Evolutionary conservation across 768 basidiomycete species (phyloP), one percentile per base, ranked within the genome.

Genomic region (Sutorius australiensis): DNA sequence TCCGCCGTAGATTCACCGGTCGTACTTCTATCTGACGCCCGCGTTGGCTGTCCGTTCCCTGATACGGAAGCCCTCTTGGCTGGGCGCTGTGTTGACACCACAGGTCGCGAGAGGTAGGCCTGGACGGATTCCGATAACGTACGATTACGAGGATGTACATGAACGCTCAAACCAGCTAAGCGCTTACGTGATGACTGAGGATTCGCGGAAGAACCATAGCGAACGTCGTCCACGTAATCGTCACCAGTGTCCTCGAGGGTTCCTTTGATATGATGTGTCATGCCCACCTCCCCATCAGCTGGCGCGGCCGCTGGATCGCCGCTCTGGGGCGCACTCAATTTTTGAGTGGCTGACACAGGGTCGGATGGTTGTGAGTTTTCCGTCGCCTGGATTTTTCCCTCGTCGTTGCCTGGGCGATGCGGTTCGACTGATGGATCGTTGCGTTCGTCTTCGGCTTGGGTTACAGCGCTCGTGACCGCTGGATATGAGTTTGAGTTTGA

Each of bases 71-170:
- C 4, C 11, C 33, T 49, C 28, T 40, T 44, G 14, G 45, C 21
- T 31, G 40, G 34, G 38, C 41, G 51, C 49, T 54, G 55, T 17
- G 24, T 24, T 24, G 39, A 46, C 16, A 30, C 24, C 38, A 40
- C 31, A 7, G 61, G 51, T 6, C 46, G 51, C 11, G 59, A 56
- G 45, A 83, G 75, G 61, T 82, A 73, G 2, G 77, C 76, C 37
- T 75, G 77, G 4, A 83, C 73, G 13, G 79, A 75, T 49, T 79
- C 75, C 39, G 71, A 67, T 32, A 82, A 69, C 56, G 67, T 76
- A 56, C 72, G 74, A 54, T 73, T 67, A 51, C 75, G 75, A 38
- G 68, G 67, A 44, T 57, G 57, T 37, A 67, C 61, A 13, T 31
- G 17, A 19, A 40, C 27, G 38, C 17, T 42, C 45, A 19, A 32